These are phyloP conservation scores for Lactifluus piperatus DNA, from an alignment of 768 basidiomycete species.

Conservation along the genomic window DNA sequence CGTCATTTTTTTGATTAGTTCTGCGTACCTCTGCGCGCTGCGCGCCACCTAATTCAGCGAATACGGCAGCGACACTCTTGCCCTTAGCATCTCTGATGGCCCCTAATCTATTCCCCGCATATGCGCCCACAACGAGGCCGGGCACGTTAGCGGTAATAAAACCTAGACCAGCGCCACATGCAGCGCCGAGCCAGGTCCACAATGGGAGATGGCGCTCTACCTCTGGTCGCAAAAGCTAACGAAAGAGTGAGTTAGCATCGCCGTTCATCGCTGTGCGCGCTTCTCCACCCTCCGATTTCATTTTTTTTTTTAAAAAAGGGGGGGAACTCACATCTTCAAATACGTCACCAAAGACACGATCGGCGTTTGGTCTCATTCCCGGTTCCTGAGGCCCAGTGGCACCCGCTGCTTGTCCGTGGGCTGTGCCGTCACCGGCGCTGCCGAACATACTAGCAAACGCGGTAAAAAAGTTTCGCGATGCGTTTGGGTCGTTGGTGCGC, in stretches of 20 bases:
- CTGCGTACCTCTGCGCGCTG: conserved; percentile 80
- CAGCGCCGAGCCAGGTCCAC: conserved; percentile 69
- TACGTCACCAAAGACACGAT: conserved; percentile 79
- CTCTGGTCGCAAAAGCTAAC: conserved; percentile 73
- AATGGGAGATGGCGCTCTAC: conserved; percentile 60
- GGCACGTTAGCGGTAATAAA: conserved; percentile 67
- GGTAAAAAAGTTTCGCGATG: conserved; percentile 67
- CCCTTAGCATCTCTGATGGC: conserved; percentile 92
- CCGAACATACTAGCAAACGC: conserved; percentile 68
- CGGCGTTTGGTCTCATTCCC: conserved; percentile 56
- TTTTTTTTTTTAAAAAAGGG: no score
- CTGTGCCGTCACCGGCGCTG: conserved; percentile 31
- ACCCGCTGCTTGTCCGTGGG: conserved; percentile 23
- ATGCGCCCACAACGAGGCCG: conserved; percentile 76
- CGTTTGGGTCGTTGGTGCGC: conserved; percentile 51
- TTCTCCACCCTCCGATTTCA: no score
- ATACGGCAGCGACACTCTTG: conserved; percentile 86
- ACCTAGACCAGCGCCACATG: conserved; percentile 52
- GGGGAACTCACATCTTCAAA: conserved; percentile 72
- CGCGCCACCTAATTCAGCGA: conserved; percentile 58
- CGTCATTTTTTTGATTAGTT: not conserved
- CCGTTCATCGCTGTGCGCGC: no score
- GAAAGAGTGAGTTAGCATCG: no score
- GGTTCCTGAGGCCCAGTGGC: conserved; percentile 26
- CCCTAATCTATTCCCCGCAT: conserved; percentile 85